Evolutionary conservation across 345 rosid genomes (phyloP).

Genomic region (Hibiscus syriacus): DNA sequence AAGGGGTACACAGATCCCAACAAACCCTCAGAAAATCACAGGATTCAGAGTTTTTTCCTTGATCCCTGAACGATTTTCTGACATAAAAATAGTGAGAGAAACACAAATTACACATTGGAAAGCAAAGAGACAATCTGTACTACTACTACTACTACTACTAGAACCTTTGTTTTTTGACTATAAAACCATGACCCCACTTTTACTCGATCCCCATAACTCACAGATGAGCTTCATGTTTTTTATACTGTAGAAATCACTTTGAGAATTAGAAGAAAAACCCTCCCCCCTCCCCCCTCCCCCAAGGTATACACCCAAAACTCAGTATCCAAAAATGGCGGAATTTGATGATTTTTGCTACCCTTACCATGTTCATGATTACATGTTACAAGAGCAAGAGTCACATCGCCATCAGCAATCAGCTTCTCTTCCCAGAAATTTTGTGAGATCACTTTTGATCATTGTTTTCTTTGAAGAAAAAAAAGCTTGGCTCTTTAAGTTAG

Average conservation of each 20-base stretch:
- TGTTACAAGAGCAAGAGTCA: slow-evolving; percentile 15
- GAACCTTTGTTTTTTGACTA: neutral
- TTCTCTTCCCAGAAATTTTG: slow-evolving; percentile 15
- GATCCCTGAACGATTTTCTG: slow-evolving; percentile 37
- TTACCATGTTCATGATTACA: slow-evolving; percentile 16
- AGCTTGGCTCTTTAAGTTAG: neutral
- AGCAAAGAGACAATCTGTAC: slow-evolving; percentile 31
- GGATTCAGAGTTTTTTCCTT: slow-evolving; percentile 18
- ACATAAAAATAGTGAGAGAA: slow-evolving; percentile 17
- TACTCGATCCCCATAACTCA: slow-evolving; percentile 36
- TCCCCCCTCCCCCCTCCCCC: too few relatives aligned
- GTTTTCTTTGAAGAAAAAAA: neutral
- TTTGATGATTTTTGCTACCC: slow-evolving; percentile 24
- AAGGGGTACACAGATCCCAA: slow-evolving; percentile 44
- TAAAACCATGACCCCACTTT: slow-evolving; percentile 18
- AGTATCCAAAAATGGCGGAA: slow-evolving; percentile 10
- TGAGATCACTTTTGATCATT: slow-evolving; percentile 19
- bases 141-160: too few relatives aligned
- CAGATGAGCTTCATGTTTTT: slow-evolving; percentile 15
- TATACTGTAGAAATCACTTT: slow-evolving; percentile 15
- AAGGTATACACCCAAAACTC: neutral
- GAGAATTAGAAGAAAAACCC: slow-evolving; percentile 2
- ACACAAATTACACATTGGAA: too few relatives aligned
- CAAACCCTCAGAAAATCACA: slow-evolving; percentile 33
- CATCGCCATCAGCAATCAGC: slow-evolving; percentile 17